Percentiles rank a stretch among this genome's conserved stretches.
These are phyloP conservation scores for Colletotrichum brevisporum DNA, from an alignment of 2,329 filamentous ascomycete species.

Conservation along the genomic window DNA sequence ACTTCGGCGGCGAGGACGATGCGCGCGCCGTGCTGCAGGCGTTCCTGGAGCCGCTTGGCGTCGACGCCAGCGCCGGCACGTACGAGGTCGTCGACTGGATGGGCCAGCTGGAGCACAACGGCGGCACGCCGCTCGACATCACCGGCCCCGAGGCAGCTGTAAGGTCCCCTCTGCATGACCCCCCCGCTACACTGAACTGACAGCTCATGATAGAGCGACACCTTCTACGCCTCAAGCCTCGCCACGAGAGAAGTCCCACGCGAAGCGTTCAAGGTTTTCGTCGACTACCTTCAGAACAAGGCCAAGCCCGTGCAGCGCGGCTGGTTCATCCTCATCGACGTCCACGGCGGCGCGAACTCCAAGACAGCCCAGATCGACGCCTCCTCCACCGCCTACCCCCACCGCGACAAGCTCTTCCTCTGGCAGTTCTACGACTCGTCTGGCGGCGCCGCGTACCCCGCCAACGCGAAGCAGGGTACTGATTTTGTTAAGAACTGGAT, in stretches of 20 bases:
- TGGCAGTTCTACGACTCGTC: constrained; percentile 64
- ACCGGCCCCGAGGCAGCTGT: constrained; percentile 45
- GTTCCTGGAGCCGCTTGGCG: constrained; percentile 17
- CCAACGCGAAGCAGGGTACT: constrained; percentile 47
- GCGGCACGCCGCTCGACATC: constrained; percentile 42
- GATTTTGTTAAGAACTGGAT: constrained; percentile 59
- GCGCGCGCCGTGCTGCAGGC: constrained; percentile 33
- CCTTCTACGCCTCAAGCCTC: constrained; percentile 50
- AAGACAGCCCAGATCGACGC: constrained; percentile 49
- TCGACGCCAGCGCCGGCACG: constrained; percentile 16
- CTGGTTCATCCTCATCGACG: constrained; percentile 53
- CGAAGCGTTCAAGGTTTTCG: constrained; percentile 44
- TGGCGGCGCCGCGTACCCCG: constrained; percentile 48
- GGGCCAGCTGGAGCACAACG: constrained; percentile 42
- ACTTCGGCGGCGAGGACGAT: constrained; percentile 43
- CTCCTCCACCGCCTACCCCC: constrained; percentile 53
- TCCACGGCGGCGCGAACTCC: constrained; percentile 53
- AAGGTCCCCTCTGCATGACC: constrained; percentile 5
- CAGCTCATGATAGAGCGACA: constrained; percentile 43
- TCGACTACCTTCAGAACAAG: constrained; percentile 46
- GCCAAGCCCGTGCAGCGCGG: constrained; percentile 43
- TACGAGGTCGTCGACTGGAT: constrained; percentile 44
- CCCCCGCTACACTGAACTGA: background rate
- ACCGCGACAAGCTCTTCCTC: constrained; percentile 62
- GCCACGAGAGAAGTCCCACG: constrained; percentile 46